phyloP scores from a whole-genome alignment of 768 basidiomycete species.

The Podaxis sp. region DNA sequence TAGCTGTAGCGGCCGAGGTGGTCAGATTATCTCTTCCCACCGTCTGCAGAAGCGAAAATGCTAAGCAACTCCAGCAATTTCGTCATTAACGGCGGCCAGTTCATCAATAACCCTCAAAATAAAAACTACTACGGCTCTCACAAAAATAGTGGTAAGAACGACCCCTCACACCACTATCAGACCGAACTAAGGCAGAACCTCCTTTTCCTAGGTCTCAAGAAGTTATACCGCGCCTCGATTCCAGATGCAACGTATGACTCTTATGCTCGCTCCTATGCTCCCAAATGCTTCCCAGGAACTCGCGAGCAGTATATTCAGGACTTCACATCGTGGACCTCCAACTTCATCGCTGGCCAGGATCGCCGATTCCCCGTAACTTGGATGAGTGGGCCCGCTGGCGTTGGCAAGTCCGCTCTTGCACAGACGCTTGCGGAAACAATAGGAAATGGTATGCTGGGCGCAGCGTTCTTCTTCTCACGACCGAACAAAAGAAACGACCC shows the following conservation, averaged over 20 bases:
- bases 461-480: slow-evolving; percentile 11
- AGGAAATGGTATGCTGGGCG: not conserved
- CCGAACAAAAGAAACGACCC: not conserved
- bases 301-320: not conserved
- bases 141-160: not conserved
- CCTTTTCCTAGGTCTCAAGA: not conserved
- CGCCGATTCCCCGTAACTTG: not conserved
- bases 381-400: slow-evolving; percentile 7
- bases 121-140: not conserved
- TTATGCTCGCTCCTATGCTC: not conserved
- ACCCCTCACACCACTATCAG: not conserved
- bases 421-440: not conserved
- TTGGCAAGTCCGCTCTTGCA: slow-evolving; percentile 8
- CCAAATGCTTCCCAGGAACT: not conserved
- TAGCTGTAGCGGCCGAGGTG: too few relatives aligned
- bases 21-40: not conserved
- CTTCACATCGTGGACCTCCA: not conserved
- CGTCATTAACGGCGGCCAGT: not conserved
- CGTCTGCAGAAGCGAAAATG: not conserved
- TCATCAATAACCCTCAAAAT: not conserved
- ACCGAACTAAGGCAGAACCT: not conserved
- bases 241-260: not conserved
- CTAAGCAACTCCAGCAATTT: not conserved
- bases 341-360: not conserved
- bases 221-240: not conserved